A percentile compares a stretch with the other conserved stretches of the same genome.
These are phyloP conservation scores for Citrus unshiu DNA, from an alignment of 345 rosid genomes.

Conservation along the genomic window DNA sequence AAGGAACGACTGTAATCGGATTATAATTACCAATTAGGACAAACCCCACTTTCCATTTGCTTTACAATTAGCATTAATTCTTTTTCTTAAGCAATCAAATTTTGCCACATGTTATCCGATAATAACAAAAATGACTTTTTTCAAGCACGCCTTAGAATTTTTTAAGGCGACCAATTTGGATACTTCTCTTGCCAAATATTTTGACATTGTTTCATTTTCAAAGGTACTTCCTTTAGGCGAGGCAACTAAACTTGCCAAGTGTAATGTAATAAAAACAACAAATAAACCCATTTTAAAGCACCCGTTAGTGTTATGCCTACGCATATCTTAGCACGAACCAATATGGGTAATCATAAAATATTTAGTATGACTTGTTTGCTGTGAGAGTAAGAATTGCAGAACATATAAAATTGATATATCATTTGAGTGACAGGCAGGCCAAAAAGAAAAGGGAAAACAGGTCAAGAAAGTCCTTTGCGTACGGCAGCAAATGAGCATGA, in stretches of 20 bases:
- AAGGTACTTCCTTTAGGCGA: background rate
- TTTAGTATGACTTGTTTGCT: background rate
- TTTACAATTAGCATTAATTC: background rate
- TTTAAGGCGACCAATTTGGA: background rate
- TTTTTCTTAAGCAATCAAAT: too few species aligned
- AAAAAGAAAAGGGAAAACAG: background rate
- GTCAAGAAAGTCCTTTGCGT: background rate
- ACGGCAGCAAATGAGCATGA: background rate
- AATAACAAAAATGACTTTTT: background rate
- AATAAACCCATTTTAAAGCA: background rate
- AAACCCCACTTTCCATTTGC: conserved; percentile 1
- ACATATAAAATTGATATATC: background rate
- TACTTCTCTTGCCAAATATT: background rate
- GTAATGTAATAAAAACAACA: background rate
- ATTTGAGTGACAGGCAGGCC: background rate
- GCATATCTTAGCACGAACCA: background rate
- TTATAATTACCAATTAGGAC: background rate
- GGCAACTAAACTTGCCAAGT: background rate
- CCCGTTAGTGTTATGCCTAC: background rate
- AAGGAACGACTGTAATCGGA: background rate
- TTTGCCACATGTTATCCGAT: background rate
- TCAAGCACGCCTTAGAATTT: background rate
- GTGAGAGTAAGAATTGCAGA: too few species aligned
- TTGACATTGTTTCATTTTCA: background rate
- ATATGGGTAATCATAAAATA: background rate